Evolutionary conservation across 2,329 filamentous ascomycete species (phyloP), one percentile per base, ranked within the genome.

Genomic region (Dactylellina haptotyla): DNA sequence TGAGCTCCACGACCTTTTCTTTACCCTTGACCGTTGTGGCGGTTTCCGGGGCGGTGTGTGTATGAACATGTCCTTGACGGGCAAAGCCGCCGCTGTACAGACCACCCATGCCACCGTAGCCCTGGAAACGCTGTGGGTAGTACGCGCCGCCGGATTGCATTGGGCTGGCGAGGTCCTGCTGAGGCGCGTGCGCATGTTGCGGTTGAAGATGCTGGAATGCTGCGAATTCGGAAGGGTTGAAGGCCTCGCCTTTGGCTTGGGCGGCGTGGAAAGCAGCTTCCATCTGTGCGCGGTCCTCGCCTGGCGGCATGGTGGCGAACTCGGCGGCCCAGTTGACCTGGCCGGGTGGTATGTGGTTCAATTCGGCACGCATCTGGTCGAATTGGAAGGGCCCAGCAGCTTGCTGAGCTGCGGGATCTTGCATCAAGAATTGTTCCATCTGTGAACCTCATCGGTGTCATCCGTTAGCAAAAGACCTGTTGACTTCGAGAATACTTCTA

Each of bases 1-100:
- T 92, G 23, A 98, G 86, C 83, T 98, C 95, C 10, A 98, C 89
- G 83, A 98, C 87, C 81, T 96, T 96, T 39, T 91, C 93, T 80
- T 98, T 98, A 70, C 90, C 91, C 81, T 93, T 90, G 54, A 82
- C 84, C 14, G 70, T 54, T 76, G 87, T 76, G 12, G 62, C 51
- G 39, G 79, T 84, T 43, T 80, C 77, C 37, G 81, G 78, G 75
- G 81, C 75, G 76, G 80, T 78, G 78, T 83, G 78, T 57, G 82
- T 81, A 67, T 83, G 82, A 78, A 84, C n/a, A n/a, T n/a, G 84
- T 75, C 83, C 80, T 75, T 83, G 83, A 78, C 84, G 79, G 25
- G 25, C 64, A 26, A 69, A 75, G 3, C 78, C 84, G 79, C 77
- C 82, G 80, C 46, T 79, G 80, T 63, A 82, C 59, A 78, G 66